A percentile compares a stretch with the other conserved stretches of the same genome.
Conservation (phyloP, 495 filamentous ascomycete genomes). For the Penicillium longicatenatum region DNA sequence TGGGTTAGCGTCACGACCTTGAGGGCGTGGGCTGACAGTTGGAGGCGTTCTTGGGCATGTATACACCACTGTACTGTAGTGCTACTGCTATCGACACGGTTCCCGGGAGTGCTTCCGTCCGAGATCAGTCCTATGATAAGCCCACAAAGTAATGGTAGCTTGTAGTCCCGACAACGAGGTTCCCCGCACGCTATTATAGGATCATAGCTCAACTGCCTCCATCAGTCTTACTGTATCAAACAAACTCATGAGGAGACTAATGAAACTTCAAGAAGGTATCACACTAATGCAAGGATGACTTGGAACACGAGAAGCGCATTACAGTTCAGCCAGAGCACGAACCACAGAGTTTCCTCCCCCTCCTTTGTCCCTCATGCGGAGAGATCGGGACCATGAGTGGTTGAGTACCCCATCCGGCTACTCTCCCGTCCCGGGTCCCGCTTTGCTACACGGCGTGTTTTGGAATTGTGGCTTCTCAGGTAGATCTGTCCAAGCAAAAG, state of each 20-base stretch:
- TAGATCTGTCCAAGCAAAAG: not conserved
- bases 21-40: not conserved
- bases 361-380: slow-evolving; percentile 28
- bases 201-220: not conserved
- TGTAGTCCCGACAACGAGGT: not conserved
- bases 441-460: not conserved
- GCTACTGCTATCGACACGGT: not conserved
- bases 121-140: not conserved
- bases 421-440: slow-evolving; percentile 10
- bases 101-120: not conserved
- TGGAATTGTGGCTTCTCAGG: not conserved
- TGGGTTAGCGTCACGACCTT: not conserved
- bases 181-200: not conserved
- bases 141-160: not conserved
- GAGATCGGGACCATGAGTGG: slow-evolving; percentile 19
- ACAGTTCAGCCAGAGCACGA: slow-evolving; percentile 8
- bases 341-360: slow-evolving; percentile 13
- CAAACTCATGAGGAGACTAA: not conserved
- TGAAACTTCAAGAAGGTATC: slow-evolving; percentile 3
- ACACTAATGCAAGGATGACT: not conserved
- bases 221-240: not conserved
- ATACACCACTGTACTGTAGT: not conserved
- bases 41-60: not conserved
- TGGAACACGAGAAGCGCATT: slow-evolving; percentile 2
- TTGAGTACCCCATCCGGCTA: slow-evolving; percentile 12